Evolutionary conservation across 139 green algal species (phyloP), one percentile per base, ranked within the genome.

Genomic region (Chlamydomonas applanata): DNA sequence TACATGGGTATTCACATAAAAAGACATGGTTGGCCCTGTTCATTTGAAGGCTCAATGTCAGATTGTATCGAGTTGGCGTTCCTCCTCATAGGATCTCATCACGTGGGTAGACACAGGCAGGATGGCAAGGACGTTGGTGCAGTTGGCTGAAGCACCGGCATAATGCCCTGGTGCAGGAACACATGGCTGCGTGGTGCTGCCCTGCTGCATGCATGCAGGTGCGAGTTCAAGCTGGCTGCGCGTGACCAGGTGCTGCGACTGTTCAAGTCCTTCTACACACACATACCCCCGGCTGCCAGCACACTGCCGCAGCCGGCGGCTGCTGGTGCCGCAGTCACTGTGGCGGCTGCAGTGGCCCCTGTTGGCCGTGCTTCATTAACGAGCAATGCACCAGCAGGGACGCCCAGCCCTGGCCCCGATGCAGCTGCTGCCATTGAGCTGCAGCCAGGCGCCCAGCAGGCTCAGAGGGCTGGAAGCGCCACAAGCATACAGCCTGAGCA

Each of bases 241-340:
- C 32, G 5, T 3, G 46, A 74, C 34, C 73, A 80, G 68, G 40
- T 74, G 1, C 9, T 16, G 1, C 49, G 71, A n/a, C 22, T 83
- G 5, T 83, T 83, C 22, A 24, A 69, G 2, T 68, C 72, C 4
- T 83, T 83, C 57, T 83, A 83, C 49, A 46, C 24, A 19, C 64
- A 83, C 77, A 30, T 35, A 30, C 35, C 44, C 33, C 2, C 69
- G 69, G 45, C 45, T 40, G 57, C 44, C 2, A 29, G 33, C 36
- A 27, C 33, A n/a, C 27, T 30, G 69, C 46, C 22, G 16, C 30
- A n/a, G 62, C 17, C n/a, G 30, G 62, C n/a, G 3, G n/a, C n/a
- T n/a, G n/a, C n/a, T n/a, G n/a, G n/a, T n/a, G n/a, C n/a, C n/a
- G 44, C 44, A 13, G 16, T 1, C 17, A 7, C 5, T 16, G 54